Conservation (phyloP, 176 grass and related monocot genomes). For the Aegilops bicornis region DNA sequence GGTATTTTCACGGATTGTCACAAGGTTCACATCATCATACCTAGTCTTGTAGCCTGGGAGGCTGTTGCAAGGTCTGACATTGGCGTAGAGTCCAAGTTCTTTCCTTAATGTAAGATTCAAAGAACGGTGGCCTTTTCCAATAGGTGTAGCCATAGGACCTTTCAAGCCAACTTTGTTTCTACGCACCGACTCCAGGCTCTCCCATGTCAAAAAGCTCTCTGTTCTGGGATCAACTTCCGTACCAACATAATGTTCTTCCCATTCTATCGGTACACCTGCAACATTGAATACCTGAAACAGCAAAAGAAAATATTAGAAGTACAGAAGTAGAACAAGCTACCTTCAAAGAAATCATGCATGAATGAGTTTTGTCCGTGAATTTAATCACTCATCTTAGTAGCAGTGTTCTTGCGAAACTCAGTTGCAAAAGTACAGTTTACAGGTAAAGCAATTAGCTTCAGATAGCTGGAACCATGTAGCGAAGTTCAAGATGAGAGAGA, state of each 20-base stretch:
- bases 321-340: neutral
- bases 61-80: constrained; percentile 95
- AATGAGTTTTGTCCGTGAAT: neutral
- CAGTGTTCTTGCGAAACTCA: neutral
- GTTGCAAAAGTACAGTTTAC: neutral
- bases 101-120: constrained; percentile 95
- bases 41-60: constrained; percentile 92
- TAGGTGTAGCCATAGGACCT: constrained; percentile 98
- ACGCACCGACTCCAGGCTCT: constrained; percentile 88
- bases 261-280: constrained; percentile 85
- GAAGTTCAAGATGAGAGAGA: neutral
- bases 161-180: constrained; percentile 93
- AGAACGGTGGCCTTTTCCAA: constrained; percentile 97
- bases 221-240: constrained; percentile 89
- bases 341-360: neutral
- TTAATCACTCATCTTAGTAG: neutral
- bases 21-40: constrained; percentile 94
- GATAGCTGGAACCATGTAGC: neutral
- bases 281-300: constrained; percentile 77
- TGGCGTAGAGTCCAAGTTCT: constrained; percentile 91
- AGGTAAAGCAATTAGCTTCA: neutral
- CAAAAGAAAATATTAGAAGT: constrained; percentile 13
- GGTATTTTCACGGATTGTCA: constrained; percentile 97
- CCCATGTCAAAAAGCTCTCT: constrained; percentile 96
- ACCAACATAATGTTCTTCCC: constrained; percentile 94